Conservation (phyloP, 2,329 filamentous ascomycete genomes). For the Fusarium anthophilum region DNA sequence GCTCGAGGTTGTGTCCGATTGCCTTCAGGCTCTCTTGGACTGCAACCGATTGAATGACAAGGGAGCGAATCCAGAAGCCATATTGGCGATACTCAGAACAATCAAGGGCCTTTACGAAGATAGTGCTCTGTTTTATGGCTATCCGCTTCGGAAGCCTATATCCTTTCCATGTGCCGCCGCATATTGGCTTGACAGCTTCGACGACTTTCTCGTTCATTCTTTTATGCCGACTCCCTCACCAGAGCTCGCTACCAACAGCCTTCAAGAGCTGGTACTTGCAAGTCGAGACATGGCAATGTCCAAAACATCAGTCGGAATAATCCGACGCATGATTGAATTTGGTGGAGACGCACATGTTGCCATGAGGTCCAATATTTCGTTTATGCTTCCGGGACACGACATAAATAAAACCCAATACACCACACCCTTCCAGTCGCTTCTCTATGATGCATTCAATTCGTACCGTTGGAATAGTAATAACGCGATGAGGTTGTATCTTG, state of each 20-base stretch:
- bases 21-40: rapidly evolving
- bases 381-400: rapidly evolving
- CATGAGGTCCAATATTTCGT: rapidly evolving
- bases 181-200: rapidly evolving
- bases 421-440: not conserved
- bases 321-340: not conserved
- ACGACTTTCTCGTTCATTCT: rapidly evolving
- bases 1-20: rapidly evolving
- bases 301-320: rapidly evolving
- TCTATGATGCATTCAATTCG: rapidly evolving
- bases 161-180: rapidly evolving
- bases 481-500: rapidly evolving
- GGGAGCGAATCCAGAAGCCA: rapidly evolving
- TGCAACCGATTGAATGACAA: rapidly evolving
- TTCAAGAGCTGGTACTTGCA: not conserved
- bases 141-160: too few relatives aligned
- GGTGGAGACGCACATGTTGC: not conserved
- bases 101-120: rapidly evolving
- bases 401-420: rapidly evolving
- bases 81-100: rapidly evolving
- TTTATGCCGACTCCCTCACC: not conserved
- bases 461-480: rapidly evolving
- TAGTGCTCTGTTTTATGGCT: too few relatives aligned
- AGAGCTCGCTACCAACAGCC: rapidly evolving
- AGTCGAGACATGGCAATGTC: rapidly evolving